Conservation (phyloP, 2,329 filamentous ascomycete species). For the Domatiomyces catenatus region DNA sequence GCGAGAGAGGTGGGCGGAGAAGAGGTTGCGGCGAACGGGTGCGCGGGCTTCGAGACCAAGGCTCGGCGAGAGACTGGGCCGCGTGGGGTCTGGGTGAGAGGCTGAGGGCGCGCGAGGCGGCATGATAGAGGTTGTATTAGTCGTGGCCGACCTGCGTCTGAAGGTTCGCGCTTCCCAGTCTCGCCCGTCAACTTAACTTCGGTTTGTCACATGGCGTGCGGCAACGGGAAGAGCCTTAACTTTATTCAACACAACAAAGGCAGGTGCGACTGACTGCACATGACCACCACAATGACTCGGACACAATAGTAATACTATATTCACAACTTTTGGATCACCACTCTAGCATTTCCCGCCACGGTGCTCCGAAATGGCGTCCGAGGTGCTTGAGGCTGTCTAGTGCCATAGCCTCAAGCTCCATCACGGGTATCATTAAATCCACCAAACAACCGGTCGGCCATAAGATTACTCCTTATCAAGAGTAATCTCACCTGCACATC, state of each 20-base stretch:
- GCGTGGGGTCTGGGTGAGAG: slow-evolving; percentile 1
- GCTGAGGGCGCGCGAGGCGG: neutral
- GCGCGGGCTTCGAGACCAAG: slow-evolving; percentile 2
- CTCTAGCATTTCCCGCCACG: slow-evolving; percentile 17
- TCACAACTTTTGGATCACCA: slow-evolving; percentile 1
- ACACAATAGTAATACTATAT: slow-evolving; percentile 1
- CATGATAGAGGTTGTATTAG: neutral
- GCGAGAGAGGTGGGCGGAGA: slow-evolving; percentile 29
- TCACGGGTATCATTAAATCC: neutral
- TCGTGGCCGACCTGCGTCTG: neutral
- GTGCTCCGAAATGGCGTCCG: slow-evolving; percentile 13
- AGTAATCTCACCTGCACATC: neutral
- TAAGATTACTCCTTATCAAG: neutral
- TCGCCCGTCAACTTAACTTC: too few species aligned
- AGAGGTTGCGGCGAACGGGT: slow-evolving; percentile 31
- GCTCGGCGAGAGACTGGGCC: slow-evolving; percentile 1
- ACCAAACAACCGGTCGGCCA: neutral
- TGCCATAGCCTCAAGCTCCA: neutral
- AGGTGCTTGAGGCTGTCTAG: slow-evolving; percentile 7
- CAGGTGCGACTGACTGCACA: too few species aligned
- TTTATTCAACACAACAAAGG: too few species aligned
- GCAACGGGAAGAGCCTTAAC: too few species aligned
- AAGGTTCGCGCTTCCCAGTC: too few species aligned
- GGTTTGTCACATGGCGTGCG: too few species aligned
- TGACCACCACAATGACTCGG: too few species aligned